Base-by-base conservation (phyloP, 2,329 filamentous ascomycete genomes). In the Nannizzia gypsea region DNA sequence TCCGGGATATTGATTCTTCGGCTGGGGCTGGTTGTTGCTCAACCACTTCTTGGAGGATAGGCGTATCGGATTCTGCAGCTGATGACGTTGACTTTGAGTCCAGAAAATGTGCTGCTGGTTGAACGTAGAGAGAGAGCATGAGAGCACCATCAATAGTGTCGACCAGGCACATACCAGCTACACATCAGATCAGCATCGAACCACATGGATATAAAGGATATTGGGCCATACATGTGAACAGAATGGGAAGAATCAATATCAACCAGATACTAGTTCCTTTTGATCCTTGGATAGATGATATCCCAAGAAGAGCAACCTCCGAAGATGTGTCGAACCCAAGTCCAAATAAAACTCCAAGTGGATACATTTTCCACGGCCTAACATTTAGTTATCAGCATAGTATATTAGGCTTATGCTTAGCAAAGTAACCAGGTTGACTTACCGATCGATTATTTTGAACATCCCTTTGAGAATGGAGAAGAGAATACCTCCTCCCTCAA, bases 271-370 rank as follows among this genome's bases (percentile, higher is more conserved):
- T 89, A 0, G 90, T 96, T 1, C 92, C 92, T 62, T 87, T 81
- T 0, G 90, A 85, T 0, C 88, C 91, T 67, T 96, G 88, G 1
- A 99, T 84, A 31, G 88, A 90, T 0, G 89, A 88, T 64, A 97
- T 95, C 0, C 92, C 93, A 0, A 99, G 75, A 6, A 99, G 80
- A 0, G 93, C 92, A 67, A 97, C 89, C 72, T 99, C 92, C 6
- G 89, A 95, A 44, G 88, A 95, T 0, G 93, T 97, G 70, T 97
- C 93, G 70, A 99, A 97, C 0, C 92, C 93, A 0, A 97, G 78
- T 0, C 92, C 93, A 68, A 92, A 97, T 3, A 97, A 76, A 0
- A 97, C 80, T 0, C 92, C 92, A 0, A 96, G 77, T 0, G 90
- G 90, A 66, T 95, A 93, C 90, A 96, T 96, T 73, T 97, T 97